Base-by-base conservation (phyloP, 805 yeast species). In the Tetrapisispora namnaoensis region DNA sequence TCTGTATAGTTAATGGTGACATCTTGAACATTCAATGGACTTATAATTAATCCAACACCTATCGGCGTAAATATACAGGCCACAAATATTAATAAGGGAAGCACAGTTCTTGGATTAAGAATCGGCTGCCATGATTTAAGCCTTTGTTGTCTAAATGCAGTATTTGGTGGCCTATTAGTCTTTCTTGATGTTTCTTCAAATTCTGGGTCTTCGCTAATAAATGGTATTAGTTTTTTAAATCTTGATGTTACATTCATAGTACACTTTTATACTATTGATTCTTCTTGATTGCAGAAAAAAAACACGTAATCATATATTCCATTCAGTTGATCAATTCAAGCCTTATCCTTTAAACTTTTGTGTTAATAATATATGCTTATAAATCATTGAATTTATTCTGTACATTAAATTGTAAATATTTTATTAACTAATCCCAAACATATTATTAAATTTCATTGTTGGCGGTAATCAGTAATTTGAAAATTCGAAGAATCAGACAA, bases 31-130 rank as follows among this genome's bases (percentile, higher is more conserved):
- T 79, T 77, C 63, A 79, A 75, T n/a, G 88, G 77, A n/a, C 95
- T 83, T 55, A 77, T 77, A 28, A 89, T 66, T 49, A 93, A 76
- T 16, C 87, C 95, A 30, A 90, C 83, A 4, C 99, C 99, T 45
- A 93, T 76, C 1, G 97, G 96, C 1, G 93, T 86, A 68, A 90
- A 89, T 4, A 93, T 74, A 21, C 87, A 71, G 1, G 95, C 87
- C 40, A 86, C 69, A 22, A 84, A 55, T 44, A 89, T 74, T 49
- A 93, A 73, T 46, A 91, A 71, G 2, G 98, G 98, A 42, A 93
- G 75, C 42, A 91, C 97, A 17, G 95, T 82, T 55, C 82, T 82
- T 16, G 98, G 97, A 1, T 96, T 86, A 49, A 93, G 76, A 48
- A 93, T 87, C 1, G 98, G 99, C 56, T 79, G 82, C 80, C 82